Evolutionary conservation across 2,329 filamentous ascomycete species (phyloP), one percentile per base, ranked within the genome.

Genomic region (Xylariaceae sp.): DNA sequence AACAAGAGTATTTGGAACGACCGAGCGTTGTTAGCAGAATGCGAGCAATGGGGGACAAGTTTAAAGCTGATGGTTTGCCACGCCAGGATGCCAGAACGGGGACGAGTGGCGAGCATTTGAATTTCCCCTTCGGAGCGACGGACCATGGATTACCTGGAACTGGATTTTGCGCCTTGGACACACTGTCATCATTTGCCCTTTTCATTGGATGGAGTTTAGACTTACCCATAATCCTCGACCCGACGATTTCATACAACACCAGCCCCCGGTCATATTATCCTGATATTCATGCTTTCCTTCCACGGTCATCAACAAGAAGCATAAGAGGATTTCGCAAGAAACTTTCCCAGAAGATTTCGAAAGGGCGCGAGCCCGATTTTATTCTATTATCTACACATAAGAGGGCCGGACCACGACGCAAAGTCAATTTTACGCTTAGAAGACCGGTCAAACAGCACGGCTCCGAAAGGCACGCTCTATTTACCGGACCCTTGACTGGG

Each of bases 31-130:
- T 69, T 97, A 35, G 71, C 79, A 13, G 93, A 98, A 66, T 96
- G 90, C 57, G 87, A 94, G 65, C 83, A 85, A 61, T 83, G 86
- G 61, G 83, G 86, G 12, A 94, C 90, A 1, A 94, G 86, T 48
- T 83, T 97, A 63, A 89, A 91, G 63, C 74, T 97, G 55, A 81
- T 94, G 63, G 90, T 97, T 44, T 94, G 89, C 53, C 89, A 95
- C 61, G 90, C 89, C 13, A 85, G 91, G 57, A 88, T 91, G 46
- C 89, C 89, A 4, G 73, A 78, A 35, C 54, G 52, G n/a, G 59
- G 63, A 41, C 65, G 73, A 15, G 64, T 72, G 37, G 70, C 68
- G 19, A 77, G 71, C 52, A 66, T 77, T 41, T 78, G 26, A 31
- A 36, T 24, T 16, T 12, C 29, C 16, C 17, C 18, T 35, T 8